phyloP scores from a whole-genome alignment of 2,329 filamentous ascomycete species.

The Talaromyces sp. region DNA sequence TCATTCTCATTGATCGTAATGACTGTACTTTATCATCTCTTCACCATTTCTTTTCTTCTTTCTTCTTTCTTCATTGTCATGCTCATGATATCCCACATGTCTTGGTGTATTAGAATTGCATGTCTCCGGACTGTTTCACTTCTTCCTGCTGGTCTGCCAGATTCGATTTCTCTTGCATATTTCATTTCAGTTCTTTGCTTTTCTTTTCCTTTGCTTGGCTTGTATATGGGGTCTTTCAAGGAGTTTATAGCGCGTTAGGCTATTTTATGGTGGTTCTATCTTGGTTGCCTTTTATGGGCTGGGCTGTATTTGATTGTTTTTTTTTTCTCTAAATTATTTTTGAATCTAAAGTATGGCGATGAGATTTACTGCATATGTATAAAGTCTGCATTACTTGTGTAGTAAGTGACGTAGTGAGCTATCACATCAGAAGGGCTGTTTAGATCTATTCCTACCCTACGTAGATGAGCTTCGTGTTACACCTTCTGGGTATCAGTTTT shows the following conservation, averaged over 20 bases:
- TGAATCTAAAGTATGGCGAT: not conserved
- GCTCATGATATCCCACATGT: constrained; percentile 20
- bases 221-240: not conserved
- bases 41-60: not conserved
- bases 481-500: not conserved
- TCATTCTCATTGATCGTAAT: not conserved
- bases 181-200: not conserved
- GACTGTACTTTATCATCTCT: not conserved
- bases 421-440: too few species aligned
- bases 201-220: not conserved
- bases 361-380: not conserved
- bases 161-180: not conserved
- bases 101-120: constrained; percentile 12
- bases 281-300: not conserved
- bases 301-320: not conserved
- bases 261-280: not conserved
- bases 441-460: too few species aligned
- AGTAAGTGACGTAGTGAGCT: too few species aligned
- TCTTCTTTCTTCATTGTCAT: constrained; percentile 11
- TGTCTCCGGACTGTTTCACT: not conserved
- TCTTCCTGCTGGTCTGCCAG: not conserved
- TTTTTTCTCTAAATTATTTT: not conserved
- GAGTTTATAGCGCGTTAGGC: constrained; percentile 4
- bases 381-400: not conserved
- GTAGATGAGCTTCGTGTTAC: not conserved